Evolutionary conservation across 2,329 filamentous ascomycete species (phyloP).

Genomic region (Ophiosphaerella herpotricha): DNA sequence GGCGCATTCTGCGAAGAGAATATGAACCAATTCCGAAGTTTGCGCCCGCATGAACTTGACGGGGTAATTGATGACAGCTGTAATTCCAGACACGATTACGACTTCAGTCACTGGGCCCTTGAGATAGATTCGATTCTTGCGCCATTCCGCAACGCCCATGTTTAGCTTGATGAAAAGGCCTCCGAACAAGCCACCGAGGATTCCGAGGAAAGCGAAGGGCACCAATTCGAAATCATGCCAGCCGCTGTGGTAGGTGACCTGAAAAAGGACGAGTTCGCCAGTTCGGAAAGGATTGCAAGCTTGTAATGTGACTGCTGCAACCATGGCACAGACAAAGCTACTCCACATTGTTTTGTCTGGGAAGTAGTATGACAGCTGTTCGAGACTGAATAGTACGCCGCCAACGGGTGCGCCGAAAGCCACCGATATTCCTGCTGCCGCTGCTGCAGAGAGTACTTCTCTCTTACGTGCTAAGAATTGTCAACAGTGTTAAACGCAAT

Average conservation of each 20-base stretch:
- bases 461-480: slow-evolving; percentile 74
- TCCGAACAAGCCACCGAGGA: slow-evolving; percentile 91
- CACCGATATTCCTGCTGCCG: slow-evolving; percentile 89
- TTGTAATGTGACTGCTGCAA: slow-evolving; percentile 92
- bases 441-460: slow-evolving; percentile 89
- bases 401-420: slow-evolving; percentile 94
- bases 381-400: slow-evolving; percentile 93
- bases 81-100: slow-evolving; percentile 75
- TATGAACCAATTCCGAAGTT: slow-evolving; percentile 86
- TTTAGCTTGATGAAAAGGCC: slow-evolving; percentile 94
- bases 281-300: slow-evolving; percentile 93
- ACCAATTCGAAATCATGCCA: slow-evolving; percentile 96
- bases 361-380: slow-evolving; percentile 96
- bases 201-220: slow-evolving; percentile 83
- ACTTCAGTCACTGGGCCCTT: slow-evolving; percentile 78
- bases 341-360: slow-evolving; percentile 99
- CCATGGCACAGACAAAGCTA: slow-evolving; percentile 98
- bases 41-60: slow-evolving; percentile 97
- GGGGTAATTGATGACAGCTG: slow-evolving; percentile 89
- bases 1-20: slow-evolving; percentile 88
- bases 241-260: slow-evolving; percentile 86
- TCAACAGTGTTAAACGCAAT: slow-evolving; percentile 21
- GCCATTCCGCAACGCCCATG: slow-evolving; percentile 82
- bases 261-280: slow-evolving; percentile 92
- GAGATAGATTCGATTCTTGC: slow-evolving; percentile 70